Percentiles rank a stretch among this genome's conserved stretches.
Conservation (phyloP, 768 basidiomycete species). For the Austroboletus eburneus region DNA sequence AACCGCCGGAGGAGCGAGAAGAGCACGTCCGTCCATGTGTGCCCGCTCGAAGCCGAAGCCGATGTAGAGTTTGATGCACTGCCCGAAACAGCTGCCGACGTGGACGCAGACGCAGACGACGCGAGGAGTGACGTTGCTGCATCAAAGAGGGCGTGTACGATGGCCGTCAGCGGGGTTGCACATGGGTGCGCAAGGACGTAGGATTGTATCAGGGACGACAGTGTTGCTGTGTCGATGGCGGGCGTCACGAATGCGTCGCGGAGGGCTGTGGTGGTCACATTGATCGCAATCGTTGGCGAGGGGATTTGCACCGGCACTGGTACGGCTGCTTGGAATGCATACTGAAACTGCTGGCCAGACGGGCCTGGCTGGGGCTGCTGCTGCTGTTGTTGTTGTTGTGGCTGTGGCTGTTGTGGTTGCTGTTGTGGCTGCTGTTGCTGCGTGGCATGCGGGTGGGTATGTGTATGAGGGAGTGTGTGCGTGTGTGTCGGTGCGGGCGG, state of each 20-base stretch:
- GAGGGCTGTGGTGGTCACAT: constrained; percentile 25
- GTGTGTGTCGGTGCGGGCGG: constrained; percentile 8
- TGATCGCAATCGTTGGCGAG: constrained; percentile 23
- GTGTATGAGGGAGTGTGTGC: constrained; percentile 26
- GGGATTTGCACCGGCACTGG: constrained; percentile 35
- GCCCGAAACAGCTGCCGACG: constrained; percentile 35
- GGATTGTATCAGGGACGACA: constrained; percentile 52
- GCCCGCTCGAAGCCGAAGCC: not conserved
- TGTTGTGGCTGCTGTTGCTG: constrained; percentile 5
- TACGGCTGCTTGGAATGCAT: constrained; percentile 41
- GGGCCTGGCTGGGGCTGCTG: constrained; percentile 30
- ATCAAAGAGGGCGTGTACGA: constrained; percentile 53
- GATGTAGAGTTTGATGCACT: constrained; percentile 31
- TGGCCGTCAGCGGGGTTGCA: constrained; percentile 44
- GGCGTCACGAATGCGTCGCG: constrained; percentile 32
- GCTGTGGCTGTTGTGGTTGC: too few species aligned
- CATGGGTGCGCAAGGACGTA: constrained; percentile 48
- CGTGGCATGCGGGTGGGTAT: not conserved
- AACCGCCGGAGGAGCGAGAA: constrained; percentile 41
- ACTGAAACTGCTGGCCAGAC: constrained; percentile 39
- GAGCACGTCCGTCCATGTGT: constrained; percentile 9
- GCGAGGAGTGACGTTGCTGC: constrained; percentile 34
- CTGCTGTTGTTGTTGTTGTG: too few species aligned
- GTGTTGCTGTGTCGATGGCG: constrained; percentile 42
- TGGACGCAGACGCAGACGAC: constrained; percentile 13